These are phyloP conservation scores for Ustilago vetiveriae DNA, from an alignment of 1,284 basidiomycete genomes.

Conservation along the genomic window DNA sequence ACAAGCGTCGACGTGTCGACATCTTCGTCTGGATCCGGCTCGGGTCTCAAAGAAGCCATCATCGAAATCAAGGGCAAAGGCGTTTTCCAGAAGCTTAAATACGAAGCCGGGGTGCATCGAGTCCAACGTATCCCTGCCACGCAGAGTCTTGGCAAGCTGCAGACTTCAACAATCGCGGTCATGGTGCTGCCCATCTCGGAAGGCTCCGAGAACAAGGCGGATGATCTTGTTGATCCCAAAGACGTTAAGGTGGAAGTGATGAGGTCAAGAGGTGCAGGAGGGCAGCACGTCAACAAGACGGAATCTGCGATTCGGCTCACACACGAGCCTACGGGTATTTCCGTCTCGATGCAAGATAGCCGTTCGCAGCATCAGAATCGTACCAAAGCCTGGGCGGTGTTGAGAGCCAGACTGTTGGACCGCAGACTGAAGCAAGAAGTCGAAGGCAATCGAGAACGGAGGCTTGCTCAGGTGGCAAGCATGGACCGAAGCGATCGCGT, in stretches of 20 bases:
- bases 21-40: constrained; percentile 59
- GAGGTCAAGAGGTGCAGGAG: constrained; percentile 92
- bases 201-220: constrained; percentile 65
- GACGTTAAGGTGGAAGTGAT: constrained; percentile 92
- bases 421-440: constrained; percentile 56
- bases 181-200: constrained; percentile 64
- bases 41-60: constrained; percentile 83
- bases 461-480: constrained; percentile 60
- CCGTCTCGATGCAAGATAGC: constrained; percentile 98
- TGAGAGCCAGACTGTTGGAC: constrained; percentile 62
- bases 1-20: constrained; percentile 58
- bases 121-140: constrained; percentile 94
- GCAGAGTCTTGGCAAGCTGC: constrained; percentile 84
- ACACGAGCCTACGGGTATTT: constrained; percentile 90
- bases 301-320: constrained; percentile 97
- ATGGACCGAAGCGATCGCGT: constrained; percentile 64
- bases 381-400: constrained; percentile 62
- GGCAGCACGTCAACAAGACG: constrained; percentile 99
- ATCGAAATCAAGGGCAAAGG: constrained; percentile 81
- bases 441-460: constrained; percentile 50
- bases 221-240: constrained; percentile 77
- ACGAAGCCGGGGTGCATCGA: constrained; percentile 94
- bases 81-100: constrained; percentile 81
- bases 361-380: constrained; percentile 85
- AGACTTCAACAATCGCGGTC: constrained; percentile 90